Base-by-base conservation (phyloP, 139 green algal genomes). In the Penium margaritaceum region DNA sequence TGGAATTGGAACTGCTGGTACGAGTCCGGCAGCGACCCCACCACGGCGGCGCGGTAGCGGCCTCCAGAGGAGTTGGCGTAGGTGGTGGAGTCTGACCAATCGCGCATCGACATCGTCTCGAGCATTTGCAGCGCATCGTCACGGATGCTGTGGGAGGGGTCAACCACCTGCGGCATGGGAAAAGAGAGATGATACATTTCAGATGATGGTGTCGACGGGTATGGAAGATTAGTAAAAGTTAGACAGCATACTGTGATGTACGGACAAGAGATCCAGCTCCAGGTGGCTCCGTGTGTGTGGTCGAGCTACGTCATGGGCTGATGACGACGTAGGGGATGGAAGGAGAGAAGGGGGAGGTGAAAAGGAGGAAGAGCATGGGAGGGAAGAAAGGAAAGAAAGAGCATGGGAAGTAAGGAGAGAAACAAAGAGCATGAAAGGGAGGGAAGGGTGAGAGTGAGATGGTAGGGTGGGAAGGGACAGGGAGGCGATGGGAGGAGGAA, bases 1-100 rank as follows among this genome's bases (percentile, higher is more conserved):
- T 88, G 70, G 67, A 89, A 87, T 78, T 96, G 92, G 64, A 93
- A 95, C 32, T 86, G 63, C 65, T 90, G 85, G 79, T 96, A 95
- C 0, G 86, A 86, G 71, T 96, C 91, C 58, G 89, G 86, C 63
- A 84, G 43, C 32, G 29, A 62, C 1, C 75, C 75, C 38, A 82
- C 75, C 14, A 82, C 75, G 14, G 75, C 75, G 3, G 19, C 63
- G 3, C 55, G 66, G 21, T 76, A 79, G 19, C 57, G 41, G 29
- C 58, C 73, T 21, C 27, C 62, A 14, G 51, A 29, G 29, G 27
- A 46, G 14, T 24, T 37, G 30, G 47, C 32, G 15, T 19, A 46
- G 39, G 47, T 54, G 12, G 34, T 34, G 55, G 36, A 72, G 29
- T 81, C 74, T 21, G 41, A 38, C 78, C 66, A 81, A 21, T 72